Evolutionary conservation across 2,329 filamentous ascomycete genomes (phyloP), one percentile per base, ranked within the genome.

Genomic region (Ophiostoma ulmi): DNA sequence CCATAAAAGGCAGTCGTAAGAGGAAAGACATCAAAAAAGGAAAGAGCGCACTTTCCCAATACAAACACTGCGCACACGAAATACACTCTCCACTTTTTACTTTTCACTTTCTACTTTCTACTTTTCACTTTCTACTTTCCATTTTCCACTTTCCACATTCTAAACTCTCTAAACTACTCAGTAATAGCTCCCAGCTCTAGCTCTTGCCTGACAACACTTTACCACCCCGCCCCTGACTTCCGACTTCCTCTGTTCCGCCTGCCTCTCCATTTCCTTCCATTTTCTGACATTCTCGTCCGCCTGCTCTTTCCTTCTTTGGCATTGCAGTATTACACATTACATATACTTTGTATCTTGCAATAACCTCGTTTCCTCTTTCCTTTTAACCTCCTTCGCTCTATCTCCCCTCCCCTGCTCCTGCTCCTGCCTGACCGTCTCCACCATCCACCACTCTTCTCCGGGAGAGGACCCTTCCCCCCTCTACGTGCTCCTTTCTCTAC

Each of bases 201-300:
- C 7, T 44, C 13, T 17, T 48, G 17, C 20, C 17, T 48, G 44
- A 48, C 41, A 39, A 13, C 38, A 39, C 6, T 17, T 3, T 14
- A 44, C 55, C 64, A 66, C 64, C 64, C 64, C 64, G 64, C 64
- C 64, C 64, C 64, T 66, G 64, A 66, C 31, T 44, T 66, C 64
- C 66, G 6, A 17, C 52, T 14, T 26, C 35, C 65, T 20, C 65
- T 44, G 44, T 48, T 48, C 44, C 44, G 44, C 44, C 44, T 39
- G 10, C 38, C 38, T 39, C 8, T 39, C 26, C 67, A 35, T 10
- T 58, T 66, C 8, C 38, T 41, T 14, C 36, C 14, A 11, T 20
- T 64, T 39, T 63, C 58, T 63, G 26, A 8, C 36, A 6, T 39
- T 58, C 17, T 35, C 22, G 22, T 14, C 17, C 36, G 17, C 8